Evolutionary conservation across 371 early-diverging fungal genomes (phyloP), one percentile per base, ranked within the genome.

Genomic region (Hamiltosporidium tvaerminnensis): DNA sequence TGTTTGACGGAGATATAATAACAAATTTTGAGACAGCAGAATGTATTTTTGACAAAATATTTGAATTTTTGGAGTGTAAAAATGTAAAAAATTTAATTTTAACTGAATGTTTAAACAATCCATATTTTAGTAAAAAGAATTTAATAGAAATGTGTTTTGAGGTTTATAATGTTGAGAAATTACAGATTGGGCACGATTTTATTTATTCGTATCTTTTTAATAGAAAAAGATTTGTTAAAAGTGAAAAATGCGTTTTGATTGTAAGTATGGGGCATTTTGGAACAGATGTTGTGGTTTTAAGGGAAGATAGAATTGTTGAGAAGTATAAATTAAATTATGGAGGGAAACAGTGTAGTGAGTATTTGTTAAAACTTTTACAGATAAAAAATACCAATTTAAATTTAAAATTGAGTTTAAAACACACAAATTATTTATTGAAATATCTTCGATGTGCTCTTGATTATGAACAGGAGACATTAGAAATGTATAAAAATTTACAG

Each of bases 1-100:
- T 77, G 74, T 79, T 72, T 73, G 71, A 73, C 56, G 67, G 69
- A 9, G 69, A 73, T 52, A 64, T 75, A 44, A 63, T 77, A 14
- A 60, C 66, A 10, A 74, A 76, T 49, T 75, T 71, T 55, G 74
- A 77, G 10, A 61, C 64, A 12, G 52, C 73, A 30, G 73, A 75
- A 64, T 36, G 59, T 10, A 73, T 67, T 36, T 56, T 79, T 47
- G 61, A 75, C 48, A 36, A 61, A 38, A 50, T 75, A 38, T 55
- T 79, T 12, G 52, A 60, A 47, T 64, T 73, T 57, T 31, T 79
- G 47, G 47, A 68, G 31, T 61, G 37, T 32, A 50, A 67, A 37
- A 44, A 61, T 35, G 32, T 63, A 4, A 34, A 70, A 32, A 66
- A 65, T 34, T 35, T 75, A 2, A 73, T 79, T 39, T 64, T 79